Evolutionary conservation across 768 basidiomycete genomes (phyloP).

Genomic region (Mycena belliarum): DNA sequence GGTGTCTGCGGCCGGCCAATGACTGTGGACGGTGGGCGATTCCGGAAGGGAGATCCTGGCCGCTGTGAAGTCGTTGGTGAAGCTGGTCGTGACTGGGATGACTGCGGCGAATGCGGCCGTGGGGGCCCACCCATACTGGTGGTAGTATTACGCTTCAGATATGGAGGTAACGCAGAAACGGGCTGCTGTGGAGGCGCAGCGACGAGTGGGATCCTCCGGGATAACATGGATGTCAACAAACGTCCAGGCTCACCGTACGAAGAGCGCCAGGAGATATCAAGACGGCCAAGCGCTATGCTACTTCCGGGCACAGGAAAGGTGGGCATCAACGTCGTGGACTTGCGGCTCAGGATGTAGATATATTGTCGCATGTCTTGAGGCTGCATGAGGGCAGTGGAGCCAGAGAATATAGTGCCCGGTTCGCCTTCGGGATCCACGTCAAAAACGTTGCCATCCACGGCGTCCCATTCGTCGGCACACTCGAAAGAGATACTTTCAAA

Average conservation of each 20-base stretch:
- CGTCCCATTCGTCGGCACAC: slow-evolving; percentile 65
- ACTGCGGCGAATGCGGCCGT: slow-evolving; percentile 62
- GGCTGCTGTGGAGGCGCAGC: slow-evolving; percentile 45
- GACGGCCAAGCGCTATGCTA: slow-evolving; percentile 76
- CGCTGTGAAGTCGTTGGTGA: slow-evolving; percentile 52
- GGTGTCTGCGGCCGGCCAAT: slow-evolving; percentile 37
- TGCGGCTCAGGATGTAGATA: slow-evolving; percentile 76
- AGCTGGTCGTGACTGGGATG: slow-evolving; percentile 49
- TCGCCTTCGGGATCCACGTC: slow-evolving; percentile 25
- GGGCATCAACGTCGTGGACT: slow-evolving; percentile 42
- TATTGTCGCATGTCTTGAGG: slow-evolving; percentile 88
- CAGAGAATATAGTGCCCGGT: slow-evolving; percentile 52
- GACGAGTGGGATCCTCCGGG: slow-evolving; percentile 71
- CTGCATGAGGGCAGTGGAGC: slow-evolving; percentile 69
- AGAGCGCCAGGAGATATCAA: slow-evolving; percentile 89
- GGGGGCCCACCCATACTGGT: slow-evolving; percentile 41
- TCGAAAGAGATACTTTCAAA: slow-evolving; percentile 84
- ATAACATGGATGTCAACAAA: slow-evolving; percentile 85
- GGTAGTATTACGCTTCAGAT: slow-evolving; percentile 59
- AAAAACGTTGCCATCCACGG: slow-evolving; percentile 53
- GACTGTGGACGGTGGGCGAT: slow-evolving; percentile 41
- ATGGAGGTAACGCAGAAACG: slow-evolving; percentile 72
- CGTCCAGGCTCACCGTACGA: slow-evolving; percentile 85
- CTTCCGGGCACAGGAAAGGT: slow-evolving; percentile 62
- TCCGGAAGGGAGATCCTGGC: slow-evolving; percentile 45